phyloP scores from a whole-genome alignment of 257 asterid species.

The Agastache rugosa region DNA sequence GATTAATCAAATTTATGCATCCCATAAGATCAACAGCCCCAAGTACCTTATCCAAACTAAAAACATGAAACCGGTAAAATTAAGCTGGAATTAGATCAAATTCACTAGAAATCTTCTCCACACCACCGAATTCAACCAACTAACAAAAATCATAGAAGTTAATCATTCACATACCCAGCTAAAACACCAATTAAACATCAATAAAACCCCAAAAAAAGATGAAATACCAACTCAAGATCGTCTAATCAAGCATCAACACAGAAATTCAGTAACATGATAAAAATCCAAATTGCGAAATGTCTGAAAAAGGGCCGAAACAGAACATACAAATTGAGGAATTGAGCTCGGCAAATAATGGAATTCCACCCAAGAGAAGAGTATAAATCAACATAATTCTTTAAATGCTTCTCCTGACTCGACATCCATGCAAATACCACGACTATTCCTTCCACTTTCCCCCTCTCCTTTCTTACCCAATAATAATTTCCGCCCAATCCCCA shows the following conservation, averaged over 20 bases:
- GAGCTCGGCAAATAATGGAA: conserved; percentile 87
- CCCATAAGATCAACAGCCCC: background rate
- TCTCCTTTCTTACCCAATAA: conserved; percentile 87
- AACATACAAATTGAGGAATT: conserved; percentile 80
- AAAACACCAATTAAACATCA: background rate
- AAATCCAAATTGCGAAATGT: conserved; percentile 14
- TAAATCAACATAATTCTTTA: conserved; percentile 73
- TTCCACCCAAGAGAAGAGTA: conserved; percentile 88
- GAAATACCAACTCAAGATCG: conserved; percentile 7
- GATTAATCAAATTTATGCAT: conserved; percentile 11
- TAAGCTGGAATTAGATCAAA: background rate
- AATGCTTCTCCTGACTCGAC: conserved; percentile 78
- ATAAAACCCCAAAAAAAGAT: conserved; percentile 2
- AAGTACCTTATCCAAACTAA: conserved; percentile 3
- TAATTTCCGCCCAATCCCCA: conserved; percentile 91
- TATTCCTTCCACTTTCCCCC: conserved; percentile 73
- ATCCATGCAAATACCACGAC: conserved; percentile 93
- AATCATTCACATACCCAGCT: background rate
- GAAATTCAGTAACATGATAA: conserved; percentile 13
- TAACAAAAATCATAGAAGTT: background rate
- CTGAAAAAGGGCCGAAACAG: background rate
- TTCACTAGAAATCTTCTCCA: background rate
- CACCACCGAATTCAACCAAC: conserved; percentile 3
- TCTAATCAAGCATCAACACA: conserved; percentile 6
- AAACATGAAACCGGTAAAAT: background rate